phyloP scores from a whole-genome alignment of 805 yeast species.

The Wickerhamomyces rabaulensis region DNA sequence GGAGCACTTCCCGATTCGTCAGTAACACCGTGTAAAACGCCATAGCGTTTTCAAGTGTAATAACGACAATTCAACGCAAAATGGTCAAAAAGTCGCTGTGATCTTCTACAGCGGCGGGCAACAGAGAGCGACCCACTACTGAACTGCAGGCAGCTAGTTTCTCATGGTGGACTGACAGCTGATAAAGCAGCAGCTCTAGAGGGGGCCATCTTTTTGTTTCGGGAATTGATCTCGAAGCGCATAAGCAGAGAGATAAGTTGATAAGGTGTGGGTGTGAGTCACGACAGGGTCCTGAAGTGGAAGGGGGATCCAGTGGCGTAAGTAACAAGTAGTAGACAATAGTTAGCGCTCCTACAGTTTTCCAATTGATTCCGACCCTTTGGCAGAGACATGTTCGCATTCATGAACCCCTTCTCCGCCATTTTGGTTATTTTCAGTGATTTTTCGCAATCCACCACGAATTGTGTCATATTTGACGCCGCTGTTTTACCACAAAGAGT shows the following conservation, averaged over 20 bases:
- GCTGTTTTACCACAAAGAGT: slow-evolving; percentile 1
- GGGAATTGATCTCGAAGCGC: background rate
- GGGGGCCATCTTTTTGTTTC: too few species aligned
- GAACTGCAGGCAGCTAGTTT: too few species aligned
- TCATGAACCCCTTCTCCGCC: background rate
- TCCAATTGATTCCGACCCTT: too few species aligned
- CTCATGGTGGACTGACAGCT: too few species aligned
- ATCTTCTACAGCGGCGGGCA: background rate
- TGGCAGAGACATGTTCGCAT: too few species aligned
- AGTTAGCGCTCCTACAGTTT: too few species aligned
- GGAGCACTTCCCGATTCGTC: background rate
- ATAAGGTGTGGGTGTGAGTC: background rate
- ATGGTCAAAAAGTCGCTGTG: background rate
- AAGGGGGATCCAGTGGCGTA: too few species aligned
- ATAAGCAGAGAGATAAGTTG: background rate
- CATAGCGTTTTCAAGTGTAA: background rate
- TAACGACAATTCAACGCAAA: background rate
- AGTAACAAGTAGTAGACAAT: too few species aligned
- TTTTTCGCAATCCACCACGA: background rate
- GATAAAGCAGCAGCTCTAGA: too few species aligned
- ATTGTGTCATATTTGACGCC: slow-evolving; percentile 4
- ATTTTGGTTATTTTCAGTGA: background rate
- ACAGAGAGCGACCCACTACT: background rate
- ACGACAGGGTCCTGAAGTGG: too few species aligned
- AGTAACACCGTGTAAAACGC: background rate